Percentiles rank a stretch among this genome's conserved stretches.
Evolutionary conservation across 257 asterid species (phyloP).

Genomic region (Jacaranda copaia): DNA sequence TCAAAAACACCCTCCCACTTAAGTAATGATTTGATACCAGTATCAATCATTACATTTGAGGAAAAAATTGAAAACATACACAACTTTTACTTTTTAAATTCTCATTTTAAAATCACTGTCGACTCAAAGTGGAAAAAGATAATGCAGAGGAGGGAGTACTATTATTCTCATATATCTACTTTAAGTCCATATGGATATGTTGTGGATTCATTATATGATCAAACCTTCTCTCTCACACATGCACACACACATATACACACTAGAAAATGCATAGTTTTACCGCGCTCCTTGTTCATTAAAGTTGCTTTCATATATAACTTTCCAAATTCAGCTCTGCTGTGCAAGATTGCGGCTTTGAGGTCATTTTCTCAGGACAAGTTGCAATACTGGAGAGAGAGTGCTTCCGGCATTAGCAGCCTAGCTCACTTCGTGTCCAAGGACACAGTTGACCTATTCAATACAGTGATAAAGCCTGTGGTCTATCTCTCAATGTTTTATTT

Average conservation of each 20-base stretch:
- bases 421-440: slow-evolving; percentile 92
- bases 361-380: slow-evolving; percentile 88
- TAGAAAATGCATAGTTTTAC: not conserved
- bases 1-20: too few relatives aligned
- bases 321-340: slow-evolving; percentile 76
- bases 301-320: slow-evolving; percentile 16
- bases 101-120: too few relatives aligned
- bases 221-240: not conserved
- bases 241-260: not conserved
- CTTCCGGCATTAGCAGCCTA: slow-evolving; percentile 91
- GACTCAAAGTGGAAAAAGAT: too few relatives aligned
- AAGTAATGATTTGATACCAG: too few relatives aligned
- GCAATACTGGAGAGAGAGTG: slow-evolving; percentile 93
- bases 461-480: slow-evolving; percentile 83
- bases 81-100: too few relatives aligned
- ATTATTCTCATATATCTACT: too few relatives aligned
- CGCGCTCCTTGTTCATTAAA: not conserved
- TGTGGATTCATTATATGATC: too few relatives aligned
- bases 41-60: too few relatives aligned
- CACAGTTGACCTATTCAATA: slow-evolving; percentile 85
- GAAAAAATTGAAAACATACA: too few relatives aligned
- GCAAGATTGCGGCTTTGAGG: slow-evolving; percentile 94
- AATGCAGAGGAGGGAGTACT: too few relatives aligned
- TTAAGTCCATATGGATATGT: too few relatives aligned
- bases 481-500: slow-evolving; percentile 94